Percentiles rank a stretch among this genome's conserved stretches.
Conservation (phyloP, 2,329 filamentous ascomycete genomes). For the Stagonosporopsis chrysanthemi region DNA sequence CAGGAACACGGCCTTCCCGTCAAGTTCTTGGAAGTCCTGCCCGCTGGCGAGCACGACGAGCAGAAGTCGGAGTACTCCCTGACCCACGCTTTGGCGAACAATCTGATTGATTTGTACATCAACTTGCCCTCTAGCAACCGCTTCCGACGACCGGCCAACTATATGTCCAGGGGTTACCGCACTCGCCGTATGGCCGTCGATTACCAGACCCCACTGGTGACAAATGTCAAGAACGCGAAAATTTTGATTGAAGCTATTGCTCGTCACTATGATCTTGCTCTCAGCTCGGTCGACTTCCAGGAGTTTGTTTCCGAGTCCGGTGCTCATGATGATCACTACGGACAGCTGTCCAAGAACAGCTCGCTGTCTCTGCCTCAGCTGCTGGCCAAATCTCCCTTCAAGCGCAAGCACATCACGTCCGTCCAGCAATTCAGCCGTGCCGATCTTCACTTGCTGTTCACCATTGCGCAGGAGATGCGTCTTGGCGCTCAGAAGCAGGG, state of each 20-base stretch:
- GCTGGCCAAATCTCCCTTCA: conserved; percentile 83
- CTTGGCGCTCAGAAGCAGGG: conserved; percentile 92
- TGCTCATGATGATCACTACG: conserved; percentile 36
- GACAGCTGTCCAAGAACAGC: conserved; percentile 63
- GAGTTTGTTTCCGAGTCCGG: conserved; percentile 67
- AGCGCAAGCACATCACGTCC: conserved; percentile 86
- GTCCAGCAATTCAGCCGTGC: conserved; percentile 88
- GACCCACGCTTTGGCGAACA: conserved; percentile 95
- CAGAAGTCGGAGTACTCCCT: conserved; percentile 97
- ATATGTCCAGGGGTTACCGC: conserved; percentile 97
- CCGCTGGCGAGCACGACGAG: conserved; percentile 68
- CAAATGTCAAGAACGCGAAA: conserved; percentile 99
- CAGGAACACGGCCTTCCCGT: conserved; percentile 91
- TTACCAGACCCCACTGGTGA: conserved; percentile 95
- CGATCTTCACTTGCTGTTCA: conserved; percentile 93
- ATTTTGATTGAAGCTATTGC: conserved; percentile 93
- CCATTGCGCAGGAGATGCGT: conserved; percentile 96
- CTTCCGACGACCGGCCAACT: conserved; percentile 94
- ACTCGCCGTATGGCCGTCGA: conserved; percentile 98
- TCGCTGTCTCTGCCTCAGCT: conserved; percentile 71
- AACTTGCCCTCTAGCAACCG: conserved; percentile 99
- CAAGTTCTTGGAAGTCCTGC: conserved; percentile 88
- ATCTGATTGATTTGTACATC: conserved; percentile 98
- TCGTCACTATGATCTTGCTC: conserved; percentile 83
- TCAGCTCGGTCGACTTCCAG: conserved; percentile 87